phyloP scores from a whole-genome alignment of 345 rosid species.

The Crucihimalaya himalaica region DNA sequence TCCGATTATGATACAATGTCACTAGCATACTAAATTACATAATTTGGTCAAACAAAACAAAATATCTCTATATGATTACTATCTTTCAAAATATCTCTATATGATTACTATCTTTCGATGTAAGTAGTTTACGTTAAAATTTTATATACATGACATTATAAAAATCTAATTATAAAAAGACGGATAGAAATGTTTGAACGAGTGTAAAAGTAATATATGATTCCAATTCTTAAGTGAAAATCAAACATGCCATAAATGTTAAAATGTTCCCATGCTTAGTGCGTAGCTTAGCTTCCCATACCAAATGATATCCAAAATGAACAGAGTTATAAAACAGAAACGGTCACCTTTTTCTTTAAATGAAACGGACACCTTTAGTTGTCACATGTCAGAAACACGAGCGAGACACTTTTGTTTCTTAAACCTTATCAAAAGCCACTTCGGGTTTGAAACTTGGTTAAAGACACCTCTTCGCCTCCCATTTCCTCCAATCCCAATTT shows the following conservation, averaged over 20 bases:
- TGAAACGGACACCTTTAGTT: slow-evolving; percentile 21
- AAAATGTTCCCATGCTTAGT: slow-evolving; percentile 20
- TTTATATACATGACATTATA: no score
- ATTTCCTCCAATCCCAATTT: slow-evolving; percentile 36
- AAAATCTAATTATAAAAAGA: no score
- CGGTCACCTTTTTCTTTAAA: slow-evolving; percentile 14
- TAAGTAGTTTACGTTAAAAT: no score
- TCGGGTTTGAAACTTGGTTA: slow-evolving; percentile 15
- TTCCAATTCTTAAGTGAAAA: not conserved
- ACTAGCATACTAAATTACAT: no score
- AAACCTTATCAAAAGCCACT: slow-evolving; percentile 32
- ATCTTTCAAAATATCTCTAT: no score
- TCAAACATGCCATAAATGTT: not conserved
- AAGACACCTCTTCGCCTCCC: slow-evolving; percentile 35
- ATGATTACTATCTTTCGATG: no score
- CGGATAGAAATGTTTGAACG: not conserved
- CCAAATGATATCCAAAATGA: slow-evolving; percentile 18
- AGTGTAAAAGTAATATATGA: not conserved
- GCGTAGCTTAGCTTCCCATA: slow-evolving; percentile 24
- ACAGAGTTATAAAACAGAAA: slow-evolving; percentile 21
- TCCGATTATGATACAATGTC: no score
- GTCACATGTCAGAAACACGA: slow-evolving; percentile 37
- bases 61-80: no score
- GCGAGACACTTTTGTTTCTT: slow-evolving; percentile 30
- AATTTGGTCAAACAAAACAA: no score